Evolutionary conservation across 768 basidiomycete genomes (phyloP).

Genomic region (Amanita phalloides): DNA sequence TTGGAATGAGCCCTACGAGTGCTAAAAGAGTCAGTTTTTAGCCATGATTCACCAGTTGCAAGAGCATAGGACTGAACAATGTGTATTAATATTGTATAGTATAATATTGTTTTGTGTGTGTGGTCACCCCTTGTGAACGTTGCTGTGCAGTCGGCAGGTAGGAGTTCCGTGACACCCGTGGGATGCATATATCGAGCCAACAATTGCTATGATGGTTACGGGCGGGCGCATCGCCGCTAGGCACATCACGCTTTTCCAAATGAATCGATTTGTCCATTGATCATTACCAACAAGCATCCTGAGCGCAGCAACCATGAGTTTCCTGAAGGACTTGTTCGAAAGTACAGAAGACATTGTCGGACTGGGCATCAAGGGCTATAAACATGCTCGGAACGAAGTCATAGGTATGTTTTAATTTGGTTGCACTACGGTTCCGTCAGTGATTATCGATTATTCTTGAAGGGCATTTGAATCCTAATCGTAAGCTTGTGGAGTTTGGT

Average conservation of each 20-base stretch:
- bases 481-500: conserved; percentile 16
- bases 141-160: not conserved
- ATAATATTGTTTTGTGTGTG: no score
- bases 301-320: not conserved
- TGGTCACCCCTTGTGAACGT: no score
- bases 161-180: not conserved
- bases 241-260: not conserved
- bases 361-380: not conserved
- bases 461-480: conserved; percentile 35
- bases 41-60: not conserved
- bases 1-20: not conserved
- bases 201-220: not conserved
- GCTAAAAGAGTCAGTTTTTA: not conserved
- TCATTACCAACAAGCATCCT: not conserved
- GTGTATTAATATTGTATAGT: no score
- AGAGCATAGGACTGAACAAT: not conserved
- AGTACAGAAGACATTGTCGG: not conserved
- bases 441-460: not conserved
- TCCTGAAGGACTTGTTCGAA: not conserved
- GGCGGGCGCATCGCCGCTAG: not conserved
- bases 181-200: not conserved
- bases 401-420: conserved; percentile 17
- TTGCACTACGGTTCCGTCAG: not conserved
- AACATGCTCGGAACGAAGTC: conserved; percentile 18
- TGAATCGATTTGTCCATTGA: not conserved